Percentiles rank a stretch among this genome's conserved stretches.
phyloP scores from a whole-genome alignment of 2,329 filamentous ascomycete genomes.

The Hirsutella thompsonii region DNA sequence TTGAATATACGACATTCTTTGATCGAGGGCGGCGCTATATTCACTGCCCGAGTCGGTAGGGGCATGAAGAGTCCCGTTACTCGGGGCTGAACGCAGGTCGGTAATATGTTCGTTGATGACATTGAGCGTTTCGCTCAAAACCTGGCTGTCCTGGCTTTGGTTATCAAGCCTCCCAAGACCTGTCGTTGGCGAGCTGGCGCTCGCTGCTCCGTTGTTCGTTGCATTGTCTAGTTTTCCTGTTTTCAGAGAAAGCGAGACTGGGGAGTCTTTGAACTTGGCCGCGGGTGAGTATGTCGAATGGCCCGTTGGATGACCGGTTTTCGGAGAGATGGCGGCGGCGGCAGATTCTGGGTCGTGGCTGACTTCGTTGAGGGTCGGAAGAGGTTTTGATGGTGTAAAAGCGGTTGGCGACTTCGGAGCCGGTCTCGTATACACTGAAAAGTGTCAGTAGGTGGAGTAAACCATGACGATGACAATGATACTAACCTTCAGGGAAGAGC shows the following conservation, averaged over 20 bases:
- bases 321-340: conserved; percentile 8
- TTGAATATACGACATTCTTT: conserved; percentile 79
- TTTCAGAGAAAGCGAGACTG: conserved; percentile 31
- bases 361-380: conserved; percentile 17
- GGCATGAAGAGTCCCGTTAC: conserved; percentile 36
- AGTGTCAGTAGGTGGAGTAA: conserved; percentile 11
- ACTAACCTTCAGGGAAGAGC: conserved; percentile 69
- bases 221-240: conserved; percentile 23
- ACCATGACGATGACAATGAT: neutral
- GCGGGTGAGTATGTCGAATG: conserved; percentile 14
- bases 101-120: conserved; percentile 97
- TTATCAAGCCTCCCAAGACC: conserved; percentile 25
- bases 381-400: conserved; percentile 17
- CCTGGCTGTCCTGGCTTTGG: conserved; percentile 45
- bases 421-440: conserved; percentile 47
- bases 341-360: conserved; percentile 10
- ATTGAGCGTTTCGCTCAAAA: conserved; percentile 87
- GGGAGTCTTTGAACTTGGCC: conserved; percentile 14
- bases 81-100: conserved; percentile 52
- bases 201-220: conserved; percentile 13
- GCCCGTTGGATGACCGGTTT: conserved; percentile 16
- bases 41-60: conserved; percentile 75
- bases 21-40: conserved; percentile 68
- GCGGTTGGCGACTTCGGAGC: conserved; percentile 32
- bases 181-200: conserved; percentile 14